Conservation (phyloP, 345 rosid genomes). For the Pugionium cornutum region DNA sequence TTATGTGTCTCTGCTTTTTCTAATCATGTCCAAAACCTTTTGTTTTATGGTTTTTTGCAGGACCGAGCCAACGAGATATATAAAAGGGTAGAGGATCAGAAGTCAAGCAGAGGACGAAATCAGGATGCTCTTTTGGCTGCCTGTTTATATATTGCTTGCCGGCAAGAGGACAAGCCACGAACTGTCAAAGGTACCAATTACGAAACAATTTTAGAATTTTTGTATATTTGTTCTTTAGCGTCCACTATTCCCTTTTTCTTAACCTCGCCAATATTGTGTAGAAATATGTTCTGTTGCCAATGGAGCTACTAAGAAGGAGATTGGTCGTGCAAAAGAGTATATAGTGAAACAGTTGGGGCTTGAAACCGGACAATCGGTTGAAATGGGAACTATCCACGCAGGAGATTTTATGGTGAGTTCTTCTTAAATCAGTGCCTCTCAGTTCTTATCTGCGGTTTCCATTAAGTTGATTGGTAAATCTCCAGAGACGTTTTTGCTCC, state of each 20-base stretch:
- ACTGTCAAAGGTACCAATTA: conserved; percentile 92
- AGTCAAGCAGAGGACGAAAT: conserved; percentile 98
- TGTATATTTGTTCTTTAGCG: conserved; percentile 47
- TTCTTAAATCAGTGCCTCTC: background rate
- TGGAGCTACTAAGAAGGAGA: conserved; percentile 97
- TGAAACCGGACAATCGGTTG: conserved; percentile 87
- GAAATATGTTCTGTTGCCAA: conserved; percentile 98
- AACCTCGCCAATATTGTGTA: conserved; percentile 45
- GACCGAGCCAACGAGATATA: conserved; percentile 97
- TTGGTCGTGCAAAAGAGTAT: conserved; percentile 96
- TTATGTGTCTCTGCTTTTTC: background rate
- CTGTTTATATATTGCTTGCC: conserved; percentile 95
- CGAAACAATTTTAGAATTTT: conserved; percentile 44
- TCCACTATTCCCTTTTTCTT: conserved; percentile 43
- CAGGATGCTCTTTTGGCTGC: conserved; percentile 99
- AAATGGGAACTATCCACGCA: conserved; percentile 96
- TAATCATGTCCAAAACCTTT: background rate
- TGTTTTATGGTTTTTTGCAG: conserved; percentile 39
- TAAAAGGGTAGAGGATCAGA: conserved; percentile 95
- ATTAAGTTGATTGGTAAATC: conserved; percentile 17
- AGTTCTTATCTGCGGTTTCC: background rate
- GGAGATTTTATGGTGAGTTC: conserved; percentile 90
- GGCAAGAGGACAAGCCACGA: conserved; percentile 95
- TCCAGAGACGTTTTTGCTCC: conserved; percentile 95
- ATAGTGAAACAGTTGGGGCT: conserved; percentile 92